A percentile compares a stretch with the other conserved stretches of the same genome.
These are phyloP conservation scores for Aspergillus fumigatiaffinis DNA, from an alignment of 2,329 filamentous ascomycete genomes.

Conservation along the genomic window DNA sequence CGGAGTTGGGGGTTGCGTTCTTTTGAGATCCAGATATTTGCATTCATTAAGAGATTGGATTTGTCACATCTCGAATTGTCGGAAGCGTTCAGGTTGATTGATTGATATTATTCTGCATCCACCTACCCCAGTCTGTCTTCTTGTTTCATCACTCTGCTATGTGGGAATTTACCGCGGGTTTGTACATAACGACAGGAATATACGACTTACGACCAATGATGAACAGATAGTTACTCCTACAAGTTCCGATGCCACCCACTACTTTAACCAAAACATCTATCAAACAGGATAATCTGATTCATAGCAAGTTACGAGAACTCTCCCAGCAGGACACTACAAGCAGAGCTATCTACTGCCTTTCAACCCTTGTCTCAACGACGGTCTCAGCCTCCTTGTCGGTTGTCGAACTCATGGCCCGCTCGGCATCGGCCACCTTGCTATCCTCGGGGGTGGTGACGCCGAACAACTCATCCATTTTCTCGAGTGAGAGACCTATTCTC, in stretches of 20 bases:
- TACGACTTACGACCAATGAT: not conserved
- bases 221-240: not conserved
- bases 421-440: slow-evolving; percentile 18
- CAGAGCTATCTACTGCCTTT: slow-evolving; percentile 1
- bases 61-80: not conserved
- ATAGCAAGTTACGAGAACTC: not conserved
- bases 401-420: slow-evolving; percentile 6
- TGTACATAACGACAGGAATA: not conserved
- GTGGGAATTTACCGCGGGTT: not conserved
- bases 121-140: not conserved
- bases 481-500: slow-evolving; percentile 46
- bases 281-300: not conserved
- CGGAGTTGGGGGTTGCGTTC: not conserved
- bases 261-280: not conserved
- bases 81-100: not conserved
- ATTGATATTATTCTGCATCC: not conserved
- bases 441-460: slow-evolving; percentile 50
- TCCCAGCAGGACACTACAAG: not conserved
- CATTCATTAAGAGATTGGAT: not conserved
- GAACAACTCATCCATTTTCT: slow-evolving; percentile 65
- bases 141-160: not conserved
- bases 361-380: slow-evolving; percentile 7
- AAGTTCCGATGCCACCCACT: too few relatives aligned
- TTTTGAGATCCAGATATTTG: not conserved
- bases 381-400: slow-evolving; percentile 11